Base-by-base conservation (phyloP, 208 protist species). In the Crithidia sp. region DNA sequence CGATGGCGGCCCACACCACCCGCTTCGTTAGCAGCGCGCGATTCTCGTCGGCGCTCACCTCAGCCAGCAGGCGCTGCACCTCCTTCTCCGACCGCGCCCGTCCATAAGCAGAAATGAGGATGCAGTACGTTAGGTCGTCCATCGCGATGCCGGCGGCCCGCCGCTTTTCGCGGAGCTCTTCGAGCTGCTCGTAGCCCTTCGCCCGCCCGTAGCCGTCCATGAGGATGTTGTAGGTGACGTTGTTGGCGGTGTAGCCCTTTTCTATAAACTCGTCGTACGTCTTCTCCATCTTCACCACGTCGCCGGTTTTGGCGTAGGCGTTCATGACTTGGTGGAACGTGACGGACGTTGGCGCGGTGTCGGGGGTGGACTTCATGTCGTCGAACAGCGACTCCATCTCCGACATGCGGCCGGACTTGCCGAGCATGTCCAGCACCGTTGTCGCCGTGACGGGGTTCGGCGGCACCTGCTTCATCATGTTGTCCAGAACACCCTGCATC, bases 251-350 rank as follows among this genome's bases (percentile, higher is more conserved):
- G 76, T 91, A 86, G 36, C 91, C 91, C 37, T 92, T 80, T 10
- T 76, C 68, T 8, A 85, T 10, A 54, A 90, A 89, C 68, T 93
- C 89, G 12, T 79, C 81, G 64, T 92, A 87, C 3, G 88, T 54
- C 66, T 89, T 90, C 60, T 94, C 87, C 91, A 96, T 96, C 67
- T 96, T 96, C 17, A 81, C 67, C 57, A 96, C 83, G 67, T 96
- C 91, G 0, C 89, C 91, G 5, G 76, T 88, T 75, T 96, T 96
- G 3, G 91, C 91, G 78, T 94, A 96, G 9, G 91, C 82, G 70
- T 96, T 96, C 79, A 96, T 88, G 36, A 94, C 81, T 59, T 96
- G 91, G 76, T 96, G 91, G 73, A 92, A 96, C 14, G 91, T 96
- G 13, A 96, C 91, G n/a, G 89, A 89, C 9, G 91, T 96, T 14